phyloP scores from a whole-genome alignment of 2,329 filamentous ascomycete genomes.

The Capronia americana region DNA sequence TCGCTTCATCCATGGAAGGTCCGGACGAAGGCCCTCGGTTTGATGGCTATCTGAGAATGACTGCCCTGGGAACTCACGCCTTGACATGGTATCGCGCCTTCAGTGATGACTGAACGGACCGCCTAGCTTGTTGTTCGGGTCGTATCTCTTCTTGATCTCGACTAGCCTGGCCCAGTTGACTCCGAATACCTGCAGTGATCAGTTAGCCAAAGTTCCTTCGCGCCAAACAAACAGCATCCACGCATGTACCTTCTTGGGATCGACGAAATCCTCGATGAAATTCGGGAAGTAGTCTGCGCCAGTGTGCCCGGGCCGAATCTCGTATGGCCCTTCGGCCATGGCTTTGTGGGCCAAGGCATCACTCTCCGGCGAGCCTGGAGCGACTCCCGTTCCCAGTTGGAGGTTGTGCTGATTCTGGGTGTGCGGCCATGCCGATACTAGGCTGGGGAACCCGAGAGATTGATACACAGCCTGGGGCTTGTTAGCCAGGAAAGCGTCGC shows the following conservation, averaged over 20 bases:
- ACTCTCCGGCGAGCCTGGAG: conserved; percentile 17
- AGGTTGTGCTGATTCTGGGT: conserved; percentile 29
- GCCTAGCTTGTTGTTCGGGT: conserved; percentile 27
- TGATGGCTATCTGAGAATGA: not conserved
- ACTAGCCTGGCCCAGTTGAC: conserved; percentile 23
- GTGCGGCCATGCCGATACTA: conserved; percentile 26
- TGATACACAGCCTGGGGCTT: conserved; percentile 21
- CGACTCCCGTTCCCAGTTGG: conserved; percentile 22
- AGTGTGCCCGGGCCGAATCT: conserved; percentile 24
- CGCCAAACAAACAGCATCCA: not conserved
- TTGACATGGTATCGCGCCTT: not conserved
- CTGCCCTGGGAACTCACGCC: not conserved
- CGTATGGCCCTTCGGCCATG: conserved; percentile 24
- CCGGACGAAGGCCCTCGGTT: no score
- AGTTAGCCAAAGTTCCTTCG: not conserved
- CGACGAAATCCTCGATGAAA: conserved; percentile 25
- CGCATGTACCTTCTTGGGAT: conserved; percentile 20
- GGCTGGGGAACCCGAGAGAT: conserved; percentile 25
- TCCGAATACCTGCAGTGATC: conserved; percentile 20
- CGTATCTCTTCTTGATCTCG: conserved; percentile 22
- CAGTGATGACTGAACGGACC: conserved; percentile 9
- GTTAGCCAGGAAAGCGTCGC: not conserved
- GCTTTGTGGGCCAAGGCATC: conserved; percentile 24
- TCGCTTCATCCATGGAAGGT: not conserved
- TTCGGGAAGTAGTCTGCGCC: conserved; percentile 28